Evolutionary conservation across 148 eudicot species (phyloP), one percentile per base, ranked within the genome.

Genomic region (Cornus suecica): DNA sequence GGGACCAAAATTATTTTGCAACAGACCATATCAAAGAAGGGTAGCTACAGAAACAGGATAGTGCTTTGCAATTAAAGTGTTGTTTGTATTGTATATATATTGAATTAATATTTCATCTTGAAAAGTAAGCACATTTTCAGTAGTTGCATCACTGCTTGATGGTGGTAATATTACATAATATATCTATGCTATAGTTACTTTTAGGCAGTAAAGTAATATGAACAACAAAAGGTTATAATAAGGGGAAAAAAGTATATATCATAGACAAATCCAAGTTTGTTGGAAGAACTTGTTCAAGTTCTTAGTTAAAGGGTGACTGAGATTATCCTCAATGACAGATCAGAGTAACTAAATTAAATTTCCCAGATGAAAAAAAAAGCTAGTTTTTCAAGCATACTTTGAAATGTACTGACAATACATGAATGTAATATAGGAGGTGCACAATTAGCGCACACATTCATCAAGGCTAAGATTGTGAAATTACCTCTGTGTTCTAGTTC

Each of bases 251-350:
- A 48, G 54, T 16, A 48, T 11, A 48, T 3, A 11, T 58, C 24
- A 58, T 0, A 0, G 62, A 58, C n/a, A n/a, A 58, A 58, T 1
- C 62, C 62, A 58, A 58, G 24, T 22, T 58, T 58, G 20, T 52
- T 52, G 58, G n/a, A 52, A 52, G 58, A 52, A 52, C 62, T 58
- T 58, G 62, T 58, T 58, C 62, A 58, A 58, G 62, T 18, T 58
- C 54, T 22, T 18, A 58, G 62, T 58, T n/a, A 58, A 48, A 48
- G 54, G 20, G 20, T 48, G 54, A 48, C 18, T 13, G 18, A 48
- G 54, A 48, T 48, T 48, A 48, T 7, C 15, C 54, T 6, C 42
- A 37, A 6, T 37, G 42, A 37, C 7, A 37, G 42, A 37, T 37
- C 42, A 37, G 42, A 37, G 42, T 37, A 37, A 37, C 42, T 37